Evolutionary conservation across 768 basidiomycete species (phyloP).

Genomic region (Agrocybe pediades): DNA sequence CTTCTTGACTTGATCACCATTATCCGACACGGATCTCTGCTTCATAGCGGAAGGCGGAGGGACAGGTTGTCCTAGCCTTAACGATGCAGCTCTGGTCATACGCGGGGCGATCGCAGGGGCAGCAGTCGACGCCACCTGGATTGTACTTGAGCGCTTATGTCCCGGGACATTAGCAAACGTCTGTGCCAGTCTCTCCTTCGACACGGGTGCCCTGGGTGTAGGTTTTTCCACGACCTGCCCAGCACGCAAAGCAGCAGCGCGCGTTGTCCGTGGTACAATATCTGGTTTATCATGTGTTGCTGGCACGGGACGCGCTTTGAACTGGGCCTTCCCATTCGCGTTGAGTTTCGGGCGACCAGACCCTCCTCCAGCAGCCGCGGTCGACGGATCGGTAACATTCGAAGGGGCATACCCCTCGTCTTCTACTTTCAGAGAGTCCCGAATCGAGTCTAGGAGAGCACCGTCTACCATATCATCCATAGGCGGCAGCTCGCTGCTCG

Average conservation of each 20-base stretch:
- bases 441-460: slow-evolving; percentile 40
- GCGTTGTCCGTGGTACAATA: slow-evolving; percentile 77
- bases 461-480: slow-evolving; percentile 41
- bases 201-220: slow-evolving; percentile 51
- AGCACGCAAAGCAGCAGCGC: slow-evolving; percentile 72
- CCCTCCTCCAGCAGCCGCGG: slow-evolving; percentile 44
- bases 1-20: slow-evolving; percentile 35
- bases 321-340: slow-evolving; percentile 48
- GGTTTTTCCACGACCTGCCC: slow-evolving; percentile 52
- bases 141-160: slow-evolving; percentile 71
- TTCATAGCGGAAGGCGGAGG: slow-evolving; percentile 39
- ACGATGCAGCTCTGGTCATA: slow-evolving; percentile 74
- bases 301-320: slow-evolving; percentile 72
- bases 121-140: slow-evolving; percentile 73
- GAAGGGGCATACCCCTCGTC: slow-evolving; percentile 50
- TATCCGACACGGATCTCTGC: slow-evolving; percentile 34
- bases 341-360: slow-evolving; percentile 35
- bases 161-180: slow-evolving; percentile 82
- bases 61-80: slow-evolving; percentile 57
- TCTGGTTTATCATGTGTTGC: slow-evolving; percentile 60
- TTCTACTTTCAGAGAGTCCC: slow-evolving; percentile 36
- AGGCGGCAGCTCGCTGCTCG: slow-evolving; percentile 60
- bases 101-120: slow-evolving; percentile 72
- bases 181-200: slow-evolving; percentile 61
- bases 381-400: slow-evolving; percentile 41